phyloP scores from a whole-genome alignment of 768 basidiomycete species.

The Butyriboletus loyo region DNA sequence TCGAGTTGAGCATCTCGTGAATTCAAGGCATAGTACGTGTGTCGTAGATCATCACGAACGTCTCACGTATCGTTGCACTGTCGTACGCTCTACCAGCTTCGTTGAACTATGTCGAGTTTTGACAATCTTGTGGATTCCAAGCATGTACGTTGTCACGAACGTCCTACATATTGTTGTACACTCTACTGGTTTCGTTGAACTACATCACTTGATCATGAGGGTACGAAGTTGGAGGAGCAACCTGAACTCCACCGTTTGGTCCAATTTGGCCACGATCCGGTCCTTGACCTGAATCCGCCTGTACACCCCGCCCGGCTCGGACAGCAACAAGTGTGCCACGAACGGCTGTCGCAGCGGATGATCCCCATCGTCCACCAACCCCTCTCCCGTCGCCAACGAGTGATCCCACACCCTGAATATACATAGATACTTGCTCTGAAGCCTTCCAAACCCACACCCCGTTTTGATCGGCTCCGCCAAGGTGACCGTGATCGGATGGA shows the following conservation, averaged over 20 bases:
- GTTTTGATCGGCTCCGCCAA: slow-evolving; percentile 18
- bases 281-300: slow-evolving; percentile 16
- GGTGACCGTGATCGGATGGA: slow-evolving; percentile 22
- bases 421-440: slow-evolving; percentile 14
- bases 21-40: neutral
- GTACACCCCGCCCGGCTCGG: slow-evolving; percentile 16
- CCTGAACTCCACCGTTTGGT: slow-evolving; percentile 10
- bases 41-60: neutral
- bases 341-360: slow-evolving; percentile 21
- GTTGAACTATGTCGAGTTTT: neutral
- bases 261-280: slow-evolving; percentile 22
- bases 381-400: slow-evolving; percentile 11
- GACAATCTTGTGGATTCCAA: neutral
- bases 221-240: slow-evolving; percentile 16
- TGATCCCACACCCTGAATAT: slow-evolving; percentile 22
- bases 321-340: slow-evolving; percentile 17
- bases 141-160: neutral
- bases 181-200: neutral
- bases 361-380: slow-evolving; percentile 3
- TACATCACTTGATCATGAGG: slow-evolving; percentile 17
- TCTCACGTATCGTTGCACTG: neutral
- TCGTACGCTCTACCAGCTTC: neutral
- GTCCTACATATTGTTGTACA: neutral
- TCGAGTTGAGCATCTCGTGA: slow-evolving; percentile 54
- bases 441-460: slow-evolving; percentile 15